phyloP scores from a whole-genome alignment of 768 basidiomycete genomes.

The Boletus tomentosulus region DNA sequence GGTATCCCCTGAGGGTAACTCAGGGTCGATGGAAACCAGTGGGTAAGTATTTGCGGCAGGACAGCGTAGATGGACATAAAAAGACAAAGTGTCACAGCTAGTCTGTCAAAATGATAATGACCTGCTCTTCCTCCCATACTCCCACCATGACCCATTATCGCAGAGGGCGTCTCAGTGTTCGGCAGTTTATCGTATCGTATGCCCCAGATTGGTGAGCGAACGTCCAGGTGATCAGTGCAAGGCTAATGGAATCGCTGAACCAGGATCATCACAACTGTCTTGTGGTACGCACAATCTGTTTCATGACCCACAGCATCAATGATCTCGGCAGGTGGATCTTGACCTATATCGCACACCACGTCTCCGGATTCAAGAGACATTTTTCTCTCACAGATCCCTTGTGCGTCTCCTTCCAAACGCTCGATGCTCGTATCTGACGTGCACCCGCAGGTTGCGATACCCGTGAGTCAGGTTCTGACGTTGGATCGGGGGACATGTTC shows the following conservation, averaged over 20 bases:
- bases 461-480: slow-evolving; percentile 30
- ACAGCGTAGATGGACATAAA: neutral
- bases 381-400: slow-evolving; percentile 77
- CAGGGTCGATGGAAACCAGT: too few species aligned
- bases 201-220: slow-evolving; percentile 66
- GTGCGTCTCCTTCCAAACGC: slow-evolving; percentile 38
- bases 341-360: slow-evolving; percentile 48
- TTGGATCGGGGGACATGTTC: too few species aligned
- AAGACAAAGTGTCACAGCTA: neutral
- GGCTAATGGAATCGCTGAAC: neutral
- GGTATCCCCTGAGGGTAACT: too few species aligned
- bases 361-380: slow-evolving; percentile 67
- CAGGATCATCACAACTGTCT: slow-evolving; percentile 61
- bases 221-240: neutral
- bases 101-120: too few species aligned
- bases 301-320: neutral
- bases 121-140: neutral
- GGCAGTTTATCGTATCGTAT: slow-evolving; percentile 44
- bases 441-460: slow-evolving; percentile 28
- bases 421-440: slow-evolving; percentile 12
- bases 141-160: neutral
- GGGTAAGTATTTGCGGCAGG: too few species aligned
- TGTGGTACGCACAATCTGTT: slow-evolving; percentile 48
- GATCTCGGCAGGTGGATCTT: slow-evolving; percentile 45
- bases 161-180: slow-evolving; percentile 15